Conservation (phyloP, 1,139 yeast genomes). For the Wickerhamiella infanticola region DNA sequence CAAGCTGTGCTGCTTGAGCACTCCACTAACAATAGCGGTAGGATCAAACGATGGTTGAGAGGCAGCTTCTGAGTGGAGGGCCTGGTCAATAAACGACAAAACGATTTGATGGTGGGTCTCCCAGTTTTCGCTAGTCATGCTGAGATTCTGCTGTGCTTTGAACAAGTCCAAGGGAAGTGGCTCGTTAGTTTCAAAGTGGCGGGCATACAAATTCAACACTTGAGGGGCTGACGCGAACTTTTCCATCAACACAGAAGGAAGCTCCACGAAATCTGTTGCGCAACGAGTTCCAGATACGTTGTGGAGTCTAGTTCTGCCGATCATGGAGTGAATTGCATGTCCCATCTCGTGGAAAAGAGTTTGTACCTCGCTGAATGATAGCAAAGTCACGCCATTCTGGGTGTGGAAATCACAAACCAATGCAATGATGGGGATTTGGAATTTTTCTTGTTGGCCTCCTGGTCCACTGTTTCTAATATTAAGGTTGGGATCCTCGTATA, state of each 20-base stretch:
- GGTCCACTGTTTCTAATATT: not conserved
- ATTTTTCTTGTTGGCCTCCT: conserved; percentile 27
- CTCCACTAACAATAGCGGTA: conserved; percentile 43
- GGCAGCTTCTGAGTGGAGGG: conserved; percentile 37
- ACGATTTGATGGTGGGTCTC: conserved; percentile 80
- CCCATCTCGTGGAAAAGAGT: conserved; percentile 98
- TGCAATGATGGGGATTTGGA: conserved; percentile 81
- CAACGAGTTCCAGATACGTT: conserved; percentile 92
- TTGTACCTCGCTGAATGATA: conserved; percentile 69
- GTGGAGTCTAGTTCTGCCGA: conserved; percentile 79
- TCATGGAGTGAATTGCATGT: conserved; percentile 96
- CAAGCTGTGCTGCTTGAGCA: conserved; percentile 33
- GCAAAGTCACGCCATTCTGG: conserved; percentile 26
- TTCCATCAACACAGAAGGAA: conserved; percentile 93
- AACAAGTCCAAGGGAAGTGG: conserved; percentile 39
- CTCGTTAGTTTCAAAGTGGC: conserved; percentile 56
- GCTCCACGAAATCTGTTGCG: conserved; percentile 89
- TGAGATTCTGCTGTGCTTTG: conserved; percentile 36
- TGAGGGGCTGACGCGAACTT: conserved; percentile 72
- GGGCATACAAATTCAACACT: conserved; percentile 58
- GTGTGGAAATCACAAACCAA: conserved; percentile 72
- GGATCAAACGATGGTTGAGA: conserved; percentile 30
- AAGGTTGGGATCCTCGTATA: conserved; percentile 22
- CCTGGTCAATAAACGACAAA: conserved; percentile 81
- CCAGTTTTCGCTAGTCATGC: conserved; percentile 43